Percentiles rank a stretch among this genome's conserved stretches.
Evolutionary conservation across 495 filamentous ascomycete genomes (phyloP).

Genomic region (Choiromyces venosus): DNA sequence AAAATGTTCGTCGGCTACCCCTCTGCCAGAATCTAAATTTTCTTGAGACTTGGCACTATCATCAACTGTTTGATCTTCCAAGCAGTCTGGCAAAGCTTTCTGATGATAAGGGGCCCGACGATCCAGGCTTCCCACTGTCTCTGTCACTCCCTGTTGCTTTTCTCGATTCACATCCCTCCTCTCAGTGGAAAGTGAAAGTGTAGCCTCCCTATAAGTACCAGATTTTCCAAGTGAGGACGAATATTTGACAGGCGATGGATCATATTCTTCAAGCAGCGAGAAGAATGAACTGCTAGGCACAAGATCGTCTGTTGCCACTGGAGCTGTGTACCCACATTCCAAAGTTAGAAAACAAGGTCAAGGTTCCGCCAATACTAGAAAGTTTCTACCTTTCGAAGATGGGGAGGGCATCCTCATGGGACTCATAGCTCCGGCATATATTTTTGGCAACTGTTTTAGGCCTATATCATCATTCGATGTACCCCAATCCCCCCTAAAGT

Average conservation of each 20-base stretch:
- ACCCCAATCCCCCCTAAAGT: background rate
- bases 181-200: background rate
- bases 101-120: background rate
- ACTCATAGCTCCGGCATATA: background rate
- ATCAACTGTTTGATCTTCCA: background rate
- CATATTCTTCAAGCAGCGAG: background rate
- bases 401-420: background rate
- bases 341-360: background rate
- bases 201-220: background rate
- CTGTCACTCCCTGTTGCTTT: background rate
- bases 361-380: background rate
- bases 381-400: background rate
- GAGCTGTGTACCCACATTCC: background rate
- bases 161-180: background rate
- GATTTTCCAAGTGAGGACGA: background rate
- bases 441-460: background rate
- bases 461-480: background rate
- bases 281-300: background rate
- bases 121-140: background rate
- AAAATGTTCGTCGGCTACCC: background rate
- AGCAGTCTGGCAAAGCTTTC: background rate
- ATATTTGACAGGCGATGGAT: background rate
- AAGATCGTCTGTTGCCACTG: background rate
- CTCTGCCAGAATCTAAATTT: background rate
- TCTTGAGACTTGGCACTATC: background rate